Conservation (phyloP, 164 flowering plant genomes). For the Akebia trifoliata region DNA sequence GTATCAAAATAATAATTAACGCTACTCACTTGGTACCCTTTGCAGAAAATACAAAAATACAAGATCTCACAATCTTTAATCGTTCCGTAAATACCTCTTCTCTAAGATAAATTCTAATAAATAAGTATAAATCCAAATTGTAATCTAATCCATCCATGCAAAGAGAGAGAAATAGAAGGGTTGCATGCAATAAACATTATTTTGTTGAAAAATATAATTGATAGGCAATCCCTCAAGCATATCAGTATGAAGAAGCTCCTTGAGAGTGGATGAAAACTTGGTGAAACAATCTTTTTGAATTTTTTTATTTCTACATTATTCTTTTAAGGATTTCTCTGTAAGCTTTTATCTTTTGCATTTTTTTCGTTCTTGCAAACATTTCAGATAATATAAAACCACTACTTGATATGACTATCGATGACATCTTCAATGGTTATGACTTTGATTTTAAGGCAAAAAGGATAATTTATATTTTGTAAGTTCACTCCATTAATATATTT, state of each 20-base stretch:
- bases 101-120: slow-evolving; percentile 8
- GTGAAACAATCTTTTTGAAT: slow-evolving; percentile 30
- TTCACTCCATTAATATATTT: neutral
- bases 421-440: slow-evolving; percentile 2
- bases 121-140: neutral
- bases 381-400: slow-evolving; percentile 7
- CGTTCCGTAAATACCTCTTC: slow-evolving; percentile 48
- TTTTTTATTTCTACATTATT: slow-evolving; percentile 29
- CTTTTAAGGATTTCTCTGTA: slow-evolving; percentile 4
- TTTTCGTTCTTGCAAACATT: neutral
- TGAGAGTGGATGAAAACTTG: slow-evolving; percentile 38
- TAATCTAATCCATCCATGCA: neutral
- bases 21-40: slow-evolving; percentile 47
- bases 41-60: slow-evolving; percentile 62
- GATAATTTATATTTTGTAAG: slow-evolving; percentile 8
- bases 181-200: slow-evolving; percentile 29
- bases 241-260: slow-evolving; percentile 60
- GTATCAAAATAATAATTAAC: neutral
- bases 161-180: neutral
- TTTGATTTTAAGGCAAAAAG: slow-evolving; percentile 12
- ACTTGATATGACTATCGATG: neutral
- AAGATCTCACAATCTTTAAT: slow-evolving; percentile 53
- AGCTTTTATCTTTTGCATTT: slow-evolving; percentile 3
- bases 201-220: slow-evolving; percentile 27
- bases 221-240: slow-evolving; percentile 65